Conservation (phyloP, 2,329 filamentous ascomycete genomes). For the Hypoxylon sp. region DNA sequence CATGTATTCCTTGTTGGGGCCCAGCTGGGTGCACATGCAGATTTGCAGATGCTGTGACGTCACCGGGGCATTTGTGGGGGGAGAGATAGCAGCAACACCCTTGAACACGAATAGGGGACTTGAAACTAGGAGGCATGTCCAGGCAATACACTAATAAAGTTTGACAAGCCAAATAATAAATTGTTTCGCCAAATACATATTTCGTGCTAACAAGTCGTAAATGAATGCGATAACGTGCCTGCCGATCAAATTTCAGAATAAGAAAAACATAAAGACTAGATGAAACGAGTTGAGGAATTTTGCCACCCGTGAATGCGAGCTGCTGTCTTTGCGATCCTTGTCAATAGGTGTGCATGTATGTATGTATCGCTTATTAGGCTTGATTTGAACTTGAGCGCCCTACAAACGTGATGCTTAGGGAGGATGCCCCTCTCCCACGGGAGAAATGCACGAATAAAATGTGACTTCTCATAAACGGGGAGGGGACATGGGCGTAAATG, state of each 20-base stretch:
- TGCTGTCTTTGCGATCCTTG: slow-evolving; percentile 4
- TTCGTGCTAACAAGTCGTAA: slow-evolving; percentile 19
- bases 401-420: slow-evolving; percentile 18
- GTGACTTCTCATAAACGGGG: slow-evolving; percentile 26
- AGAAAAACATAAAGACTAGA: slow-evolving; percentile 15
- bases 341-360: not conserved
- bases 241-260: slow-evolving; percentile 24
- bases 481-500: slow-evolving; percentile 15
- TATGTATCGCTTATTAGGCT: slow-evolving; percentile 7
- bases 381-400: not conserved
- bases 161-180: slow-evolving; percentile 22
- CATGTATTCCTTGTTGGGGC: slow-evolving; percentile 31
- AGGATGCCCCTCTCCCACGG: slow-evolving; percentile 12
- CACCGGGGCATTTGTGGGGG: slow-evolving; percentile 32
- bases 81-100: slow-evolving; percentile 13
- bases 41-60: slow-evolving; percentile 43
- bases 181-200: slow-evolving; percentile 18
- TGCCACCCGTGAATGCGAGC: slow-evolving; percentile 18
- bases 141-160: not conserved
- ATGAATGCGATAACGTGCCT: slow-evolving; percentile 24
- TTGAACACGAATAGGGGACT: slow-evolving; percentile 29
- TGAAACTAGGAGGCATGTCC: slow-evolving; percentile 10
- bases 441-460: slow-evolving; percentile 30
- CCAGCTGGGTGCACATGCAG: slow-evolving; percentile 42
- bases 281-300: slow-evolving; percentile 16